These are phyloP conservation scores for Meira miltonrushii DNA, from an alignment of 1,284 basidiomycete species.

Conservation along the genomic window DNA sequence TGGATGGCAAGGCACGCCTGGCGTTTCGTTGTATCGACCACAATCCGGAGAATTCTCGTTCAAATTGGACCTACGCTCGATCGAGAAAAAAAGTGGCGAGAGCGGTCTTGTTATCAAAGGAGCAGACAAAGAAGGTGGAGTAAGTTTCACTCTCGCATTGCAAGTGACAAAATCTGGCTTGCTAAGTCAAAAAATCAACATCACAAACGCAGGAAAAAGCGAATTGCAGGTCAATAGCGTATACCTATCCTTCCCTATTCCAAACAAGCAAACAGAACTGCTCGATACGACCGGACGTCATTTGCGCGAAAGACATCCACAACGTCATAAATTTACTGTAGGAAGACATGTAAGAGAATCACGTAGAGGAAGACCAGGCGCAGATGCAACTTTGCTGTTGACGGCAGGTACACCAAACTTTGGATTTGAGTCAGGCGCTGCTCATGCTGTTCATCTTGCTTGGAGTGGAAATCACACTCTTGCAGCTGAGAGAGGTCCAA, in stretches of 20 bases:
- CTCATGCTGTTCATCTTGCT: slow-evolving; percentile 15
- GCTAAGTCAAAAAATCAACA: no score
- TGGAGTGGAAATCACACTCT: slow-evolving; percentile 12
- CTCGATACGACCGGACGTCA: slow-evolving; percentile 12
- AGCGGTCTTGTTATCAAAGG: no score
- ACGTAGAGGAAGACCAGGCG: slow-evolving; percentile 13
- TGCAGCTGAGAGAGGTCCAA: slow-evolving; percentile 13
- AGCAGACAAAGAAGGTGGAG: no score
- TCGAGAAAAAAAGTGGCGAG: no score
- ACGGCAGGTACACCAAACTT: slow-evolving; percentile 4
- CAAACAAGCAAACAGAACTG: not conserved
- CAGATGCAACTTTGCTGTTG: slow-evolving; percentile 11
- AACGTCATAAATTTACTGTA: slow-evolving; percentile 11
- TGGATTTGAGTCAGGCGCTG: slow-evolving; percentile 12
- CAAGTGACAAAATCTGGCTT: no score
- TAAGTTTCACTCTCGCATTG: no score
- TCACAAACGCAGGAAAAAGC: no score
- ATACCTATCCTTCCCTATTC: no score
- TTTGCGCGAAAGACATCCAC: slow-evolving; percentile 10
- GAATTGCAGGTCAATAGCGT: no score
- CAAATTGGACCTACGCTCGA: no score
- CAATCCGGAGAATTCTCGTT: no score
- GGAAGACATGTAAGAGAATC: slow-evolving; percentile 8
- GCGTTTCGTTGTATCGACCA: not conserved
- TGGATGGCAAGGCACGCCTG: slow-evolving; percentile 11